These are phyloP conservation scores for Cladobotryum protrusum DNA, from an alignment of 2,329 filamentous ascomycete genomes.

Conservation along the genomic window DNA sequence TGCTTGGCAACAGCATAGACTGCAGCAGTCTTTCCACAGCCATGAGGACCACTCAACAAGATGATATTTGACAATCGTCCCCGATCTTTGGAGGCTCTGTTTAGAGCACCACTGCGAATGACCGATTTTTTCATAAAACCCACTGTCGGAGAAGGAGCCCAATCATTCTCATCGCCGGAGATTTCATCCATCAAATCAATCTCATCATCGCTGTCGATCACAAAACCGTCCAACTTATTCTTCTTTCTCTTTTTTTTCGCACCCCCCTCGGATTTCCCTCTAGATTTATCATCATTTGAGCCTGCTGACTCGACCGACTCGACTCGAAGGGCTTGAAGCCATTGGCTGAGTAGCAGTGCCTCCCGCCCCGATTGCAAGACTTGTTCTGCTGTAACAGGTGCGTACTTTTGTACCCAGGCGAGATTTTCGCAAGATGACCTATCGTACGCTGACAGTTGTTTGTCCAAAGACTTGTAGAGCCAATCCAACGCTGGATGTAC, in stretches of 20 bases:
- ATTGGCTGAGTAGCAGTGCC: constrained; percentile 65
- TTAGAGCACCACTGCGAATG: constrained; percentile 37
- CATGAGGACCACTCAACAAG: constrained; percentile 82
- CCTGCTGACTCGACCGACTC: constrained; percentile 64
- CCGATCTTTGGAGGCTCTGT: constrained; percentile 35
- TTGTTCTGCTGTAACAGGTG: constrained; percentile 60
- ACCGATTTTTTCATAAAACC: constrained; percentile 47
- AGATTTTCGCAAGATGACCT: constrained; percentile 64
- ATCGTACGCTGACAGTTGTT: constrained; percentile 72
- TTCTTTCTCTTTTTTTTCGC: constrained; percentile 61
- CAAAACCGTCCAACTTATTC: constrained; percentile 72
- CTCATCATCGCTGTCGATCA: constrained; percentile 75
- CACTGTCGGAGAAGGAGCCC: constrained; percentile 28
- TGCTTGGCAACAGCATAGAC: constrained; percentile 91
- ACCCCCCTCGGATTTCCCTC: constrained; percentile 21
- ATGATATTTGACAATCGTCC: constrained; percentile 64
- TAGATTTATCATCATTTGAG: constrained; percentile 26
- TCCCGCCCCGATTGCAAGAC: constrained; percentile 73
- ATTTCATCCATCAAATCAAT: constrained; percentile 62
- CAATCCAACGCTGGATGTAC: constrained; percentile 53
- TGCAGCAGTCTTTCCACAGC: constrained; percentile 88
- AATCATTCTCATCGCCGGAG: constrained; percentile 52
- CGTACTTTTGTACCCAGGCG: constrained; percentile 80
- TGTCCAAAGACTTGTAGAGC: constrained; percentile 54
- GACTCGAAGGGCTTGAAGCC: constrained; percentile 72